Conservation (phyloP, 345 rosid species). For the Aquilaria yunnanensis region DNA sequence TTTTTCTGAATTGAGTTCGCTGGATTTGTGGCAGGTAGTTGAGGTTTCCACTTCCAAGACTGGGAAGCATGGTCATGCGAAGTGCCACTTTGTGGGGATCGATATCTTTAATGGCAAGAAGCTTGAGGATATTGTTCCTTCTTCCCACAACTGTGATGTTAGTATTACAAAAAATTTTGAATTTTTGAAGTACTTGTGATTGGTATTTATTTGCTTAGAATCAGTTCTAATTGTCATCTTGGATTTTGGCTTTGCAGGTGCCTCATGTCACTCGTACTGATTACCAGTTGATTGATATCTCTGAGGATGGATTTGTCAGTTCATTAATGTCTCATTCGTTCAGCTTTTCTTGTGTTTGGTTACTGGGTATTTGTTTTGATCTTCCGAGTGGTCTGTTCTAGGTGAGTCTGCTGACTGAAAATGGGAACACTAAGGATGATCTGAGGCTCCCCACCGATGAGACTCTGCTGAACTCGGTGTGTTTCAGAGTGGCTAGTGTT, state of each 20-base stretch:
- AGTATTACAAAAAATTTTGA: background rate
- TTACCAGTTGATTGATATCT: constrained; percentile 57
- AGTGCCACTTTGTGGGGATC: constrained; percentile 72
- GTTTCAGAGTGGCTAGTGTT: background rate
- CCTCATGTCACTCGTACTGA: constrained; percentile 56
- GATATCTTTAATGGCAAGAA: constrained; percentile 66
- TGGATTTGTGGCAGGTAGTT: constrained; percentile 8
- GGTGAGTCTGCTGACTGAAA: constrained; percentile 37
- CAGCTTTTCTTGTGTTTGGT: background rate
- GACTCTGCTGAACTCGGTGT: constrained; percentile 25
- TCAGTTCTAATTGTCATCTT: background rate
- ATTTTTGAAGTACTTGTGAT: background rate
- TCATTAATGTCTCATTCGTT: background rate
- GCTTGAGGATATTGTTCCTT: constrained; percentile 76
- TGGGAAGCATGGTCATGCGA: constrained; percentile 75
- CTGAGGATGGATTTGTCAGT: constrained; percentile 65
- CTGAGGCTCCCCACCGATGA: constrained; percentile 45
- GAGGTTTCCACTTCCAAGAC: constrained; percentile 59
- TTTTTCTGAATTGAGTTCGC: background rate
- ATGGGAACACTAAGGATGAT: constrained; percentile 37
- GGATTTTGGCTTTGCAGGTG: constrained; percentile 21
- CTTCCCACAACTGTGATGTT: constrained; percentile 78
- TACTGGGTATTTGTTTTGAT: background rate
- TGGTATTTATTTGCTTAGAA: background rate
- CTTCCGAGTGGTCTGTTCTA: background rate